Conservation (phyloP, 73 alveolate species). For the Diophrys appendiculata region DNA sequence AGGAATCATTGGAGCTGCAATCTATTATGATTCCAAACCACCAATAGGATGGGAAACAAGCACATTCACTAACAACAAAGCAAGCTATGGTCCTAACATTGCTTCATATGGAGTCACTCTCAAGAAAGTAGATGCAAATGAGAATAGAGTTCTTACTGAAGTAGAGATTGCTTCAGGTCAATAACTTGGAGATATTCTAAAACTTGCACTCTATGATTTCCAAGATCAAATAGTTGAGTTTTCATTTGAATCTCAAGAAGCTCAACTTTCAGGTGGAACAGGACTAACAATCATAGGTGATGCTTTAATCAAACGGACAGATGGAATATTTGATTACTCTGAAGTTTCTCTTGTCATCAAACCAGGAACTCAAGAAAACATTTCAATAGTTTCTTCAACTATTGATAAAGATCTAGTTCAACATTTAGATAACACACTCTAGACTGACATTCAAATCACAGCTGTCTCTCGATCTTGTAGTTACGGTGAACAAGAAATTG, state of each 20-base stretch:
- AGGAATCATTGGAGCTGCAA: conserved; percentile 25
- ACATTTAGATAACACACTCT: not conserved
- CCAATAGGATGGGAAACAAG: not conserved
- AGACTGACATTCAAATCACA: not conserved
- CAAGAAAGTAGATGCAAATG: too few relatives aligned
- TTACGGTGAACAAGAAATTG: not conserved
- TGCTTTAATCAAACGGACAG: too few relatives aligned
- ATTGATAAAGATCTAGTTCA: not conserved
- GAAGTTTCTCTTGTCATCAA: too few relatives aligned
- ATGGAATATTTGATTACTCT: too few relatives aligned
- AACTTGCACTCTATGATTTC: not conserved
- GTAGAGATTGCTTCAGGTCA: not conserved
- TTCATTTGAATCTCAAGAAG: not conserved
- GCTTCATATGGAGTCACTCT: conserved; percentile 14
- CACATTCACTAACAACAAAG: conserved; percentile 1
- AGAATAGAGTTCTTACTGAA: not conserved
- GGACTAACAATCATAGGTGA: not conserved
- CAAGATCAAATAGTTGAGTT: not conserved
- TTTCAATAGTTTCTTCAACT: too few relatives aligned
- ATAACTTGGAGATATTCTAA: not conserved
- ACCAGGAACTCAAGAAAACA: too few relatives aligned
- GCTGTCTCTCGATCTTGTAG: not conserved
- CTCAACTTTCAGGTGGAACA: not conserved
- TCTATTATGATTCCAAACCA: conserved; percentile 10
- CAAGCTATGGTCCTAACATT: conserved; percentile 5